These are phyloP conservation scores for Candida rishiriensis DNA, from an alignment of 805 yeast genomes.

Conservation along the genomic window DNA sequence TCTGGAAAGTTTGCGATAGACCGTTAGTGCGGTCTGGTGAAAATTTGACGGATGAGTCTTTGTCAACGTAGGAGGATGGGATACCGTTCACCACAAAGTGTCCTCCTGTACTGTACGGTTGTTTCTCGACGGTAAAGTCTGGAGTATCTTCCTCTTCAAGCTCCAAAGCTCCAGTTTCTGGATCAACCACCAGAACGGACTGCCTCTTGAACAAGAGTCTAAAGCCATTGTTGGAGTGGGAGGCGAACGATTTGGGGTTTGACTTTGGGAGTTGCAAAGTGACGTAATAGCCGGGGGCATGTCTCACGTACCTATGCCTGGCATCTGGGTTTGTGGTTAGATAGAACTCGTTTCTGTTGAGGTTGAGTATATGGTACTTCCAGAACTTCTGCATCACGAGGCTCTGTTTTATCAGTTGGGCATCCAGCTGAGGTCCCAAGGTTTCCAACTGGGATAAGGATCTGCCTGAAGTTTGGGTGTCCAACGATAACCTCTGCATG, in stretches of 20 bases:
- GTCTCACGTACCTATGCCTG: slow-evolving; percentile 53
- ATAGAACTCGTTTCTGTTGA: slow-evolving; percentile 49
- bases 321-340: slow-evolving; percentile 64
- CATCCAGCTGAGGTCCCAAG: no score
- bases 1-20: slow-evolving; percentile 1
- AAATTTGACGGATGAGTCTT: slow-evolving; percentile 2
- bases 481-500: slow-evolving; percentile 1
- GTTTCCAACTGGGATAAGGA: background rate
- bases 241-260: slow-evolving; percentile 2
- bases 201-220: slow-evolving; percentile 29
- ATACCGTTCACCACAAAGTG: slow-evolving; percentile 12
- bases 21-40: background rate
- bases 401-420: background rate
- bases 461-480: background rate
- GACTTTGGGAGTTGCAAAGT: slow-evolving; percentile 28
- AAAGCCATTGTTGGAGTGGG: slow-evolving; percentile 28
- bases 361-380: slow-evolving; percentile 59
- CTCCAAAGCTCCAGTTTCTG: slow-evolving; percentile 6
- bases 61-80: slow-evolving; percentile 14
- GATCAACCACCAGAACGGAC: slow-evolving; percentile 6
- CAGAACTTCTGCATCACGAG: slow-evolving; percentile 35
- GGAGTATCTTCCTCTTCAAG: slow-evolving; percentile 8
- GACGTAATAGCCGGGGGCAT: slow-evolving; percentile 61
- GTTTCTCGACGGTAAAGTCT: slow-evolving; percentile 22
- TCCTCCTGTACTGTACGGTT: slow-evolving; percentile 17